Base-by-base conservation (phyloP, 2,329 filamentous ascomycete genomes). In the Acarospora socialis region DNA sequence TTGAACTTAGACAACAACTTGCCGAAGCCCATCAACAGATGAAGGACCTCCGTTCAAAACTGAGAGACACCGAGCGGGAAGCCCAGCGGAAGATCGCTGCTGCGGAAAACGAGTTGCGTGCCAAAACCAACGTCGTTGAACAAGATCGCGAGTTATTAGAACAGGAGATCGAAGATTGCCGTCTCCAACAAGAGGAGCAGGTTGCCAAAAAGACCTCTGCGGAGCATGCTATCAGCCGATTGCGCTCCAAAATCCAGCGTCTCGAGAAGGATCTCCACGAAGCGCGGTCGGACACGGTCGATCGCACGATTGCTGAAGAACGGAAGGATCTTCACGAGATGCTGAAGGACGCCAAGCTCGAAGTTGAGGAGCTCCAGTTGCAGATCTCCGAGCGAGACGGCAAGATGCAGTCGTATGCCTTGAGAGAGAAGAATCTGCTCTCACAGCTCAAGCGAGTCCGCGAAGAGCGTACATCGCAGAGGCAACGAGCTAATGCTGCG, bases 341-440 rank as follows among this genome's bases (percentile, higher is more conserved):
- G 52, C 59, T 76, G 16, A 72, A 70, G 38, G 66, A 71, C 45
- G 68, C 68, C 13, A 73, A 78, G 51, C 60, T 72, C 8, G 70
- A 77, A 46, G 60, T 68, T 24, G 72, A 81, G 50, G 68, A 74
- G 20, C 63, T 90, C n/a, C 75, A 81, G 43, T 65, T 81, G 36
- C 74, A 81, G 46, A 65, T 90, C 17, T 63, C 68, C 4, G 72
- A 80, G 46, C 74, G 79, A 39, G 75, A 82, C 34, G 63, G 70
- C 34, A 66, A 72, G 9, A 69, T 86, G 29, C 68, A 70, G 23
- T 54, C 61, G 19, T 60, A 74, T 17, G 55, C 61, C 20, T 57
- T 57, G 9, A 65, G 68, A n/a, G 73, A 80, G 45, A 58, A 61
- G 13, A 61, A 70, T 7, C 63, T 81, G 10, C 66, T 73, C 7